phyloP scores from a whole-genome alignment of 1,139 yeast species.

The Debaryomycetaceae sp. region DNA sequence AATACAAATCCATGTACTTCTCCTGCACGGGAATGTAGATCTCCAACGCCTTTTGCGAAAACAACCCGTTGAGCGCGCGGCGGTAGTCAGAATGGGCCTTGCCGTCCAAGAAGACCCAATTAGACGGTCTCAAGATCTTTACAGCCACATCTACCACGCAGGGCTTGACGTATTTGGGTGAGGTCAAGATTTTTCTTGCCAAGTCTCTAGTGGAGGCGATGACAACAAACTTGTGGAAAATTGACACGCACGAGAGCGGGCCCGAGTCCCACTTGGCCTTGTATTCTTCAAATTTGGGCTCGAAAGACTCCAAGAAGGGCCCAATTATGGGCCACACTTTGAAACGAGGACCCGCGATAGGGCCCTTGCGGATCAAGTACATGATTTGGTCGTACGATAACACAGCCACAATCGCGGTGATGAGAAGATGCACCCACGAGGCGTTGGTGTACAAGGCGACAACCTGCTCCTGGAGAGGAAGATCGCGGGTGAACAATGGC shows the following conservation, averaged over 20 bases:
- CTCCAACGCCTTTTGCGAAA: slow-evolving; percentile 78
- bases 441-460: slow-evolving; percentile 9
- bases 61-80: slow-evolving; percentile 82
- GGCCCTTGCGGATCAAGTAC: slow-evolving; percentile 76
- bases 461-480: too few relatives aligned
- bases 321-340: slow-evolving; percentile 95
- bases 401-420: slow-evolving; percentile 46
- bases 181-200: slow-evolving; percentile 80
- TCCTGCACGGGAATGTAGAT: slow-evolving; percentile 83
- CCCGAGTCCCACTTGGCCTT: slow-evolving; percentile 93
- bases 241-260: slow-evolving; percentile 90
- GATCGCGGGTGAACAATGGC: too few relatives aligned
- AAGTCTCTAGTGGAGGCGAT: slow-evolving; percentile 89
- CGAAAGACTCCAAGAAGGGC: slow-evolving; percentile 90
- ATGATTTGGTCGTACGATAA: slow-evolving; percentile 76
- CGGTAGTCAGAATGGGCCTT: slow-evolving; percentile 93
- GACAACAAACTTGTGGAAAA: slow-evolving; percentile 95
- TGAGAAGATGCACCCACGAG: slow-evolving; percentile 48
- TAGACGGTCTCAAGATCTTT: slow-evolving; percentile 87
- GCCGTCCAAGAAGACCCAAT: slow-evolving; percentile 98
- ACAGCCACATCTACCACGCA: slow-evolving; percentile 97
- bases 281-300: slow-evolving; percentile 94
- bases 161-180: slow-evolving; percentile 88
- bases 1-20: slow-evolving; percentile 72
- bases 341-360: slow-evolving; percentile 82